Evolutionary conservation across 2,329 filamentous ascomycete genomes (phyloP).

Genomic region (Chrysosporium queenslandicum): DNA sequence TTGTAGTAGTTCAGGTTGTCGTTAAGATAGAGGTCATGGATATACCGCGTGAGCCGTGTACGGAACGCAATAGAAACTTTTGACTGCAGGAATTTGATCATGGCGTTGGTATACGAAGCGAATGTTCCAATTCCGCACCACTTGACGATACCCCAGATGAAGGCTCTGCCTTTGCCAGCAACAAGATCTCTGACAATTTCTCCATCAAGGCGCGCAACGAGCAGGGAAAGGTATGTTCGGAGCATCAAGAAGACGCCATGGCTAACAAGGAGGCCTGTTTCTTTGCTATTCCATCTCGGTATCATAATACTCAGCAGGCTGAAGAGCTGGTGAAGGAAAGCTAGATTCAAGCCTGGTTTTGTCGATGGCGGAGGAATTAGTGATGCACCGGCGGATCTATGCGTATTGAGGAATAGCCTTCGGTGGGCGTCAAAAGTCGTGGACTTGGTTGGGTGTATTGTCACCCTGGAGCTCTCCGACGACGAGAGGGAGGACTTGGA

Average conservation of each 20-base stretch:
- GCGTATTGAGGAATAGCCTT: constrained; percentile 82
- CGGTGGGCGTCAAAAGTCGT: constrained; percentile 95
- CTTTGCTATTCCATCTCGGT: constrained; percentile 88
- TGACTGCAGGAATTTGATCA: constrained; percentile 96
- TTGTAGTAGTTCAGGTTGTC: constrained; percentile 96
- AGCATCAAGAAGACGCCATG: constrained; percentile 85
- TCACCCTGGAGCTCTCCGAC: constrained; percentile 72
- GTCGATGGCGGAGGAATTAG: constrained; percentile 78
- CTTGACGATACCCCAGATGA: constrained; percentile 80
- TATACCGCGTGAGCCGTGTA: constrained; percentile 86
- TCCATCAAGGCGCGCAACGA: constrained; percentile 86
- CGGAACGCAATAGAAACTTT: constrained; percentile 98
- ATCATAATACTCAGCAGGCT: constrained; percentile 97
- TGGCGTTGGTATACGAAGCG: constrained; percentile 94
- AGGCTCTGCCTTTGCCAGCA: constrained; percentile 81
- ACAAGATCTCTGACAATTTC: constrained; percentile 94
- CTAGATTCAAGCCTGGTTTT: constrained; percentile 87
- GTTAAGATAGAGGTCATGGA: constrained; percentile 93
- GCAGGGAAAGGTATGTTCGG: constrained; percentile 82
- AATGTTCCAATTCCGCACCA: constrained; percentile 92
- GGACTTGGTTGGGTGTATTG: constrained; percentile 78
- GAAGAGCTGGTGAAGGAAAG: constrained; percentile 92
- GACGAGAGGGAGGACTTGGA: constrained; percentile 48
- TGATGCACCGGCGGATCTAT: constrained; percentile 61
- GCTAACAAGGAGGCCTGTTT: constrained; percentile 78